A percentile compares a stretch with the other conserved stretches of the same genome.
Evolutionary conservation across 495 filamentous ascomycete genomes (phyloP).

Genomic region (Hapsidospora chrysogenum): DNA sequence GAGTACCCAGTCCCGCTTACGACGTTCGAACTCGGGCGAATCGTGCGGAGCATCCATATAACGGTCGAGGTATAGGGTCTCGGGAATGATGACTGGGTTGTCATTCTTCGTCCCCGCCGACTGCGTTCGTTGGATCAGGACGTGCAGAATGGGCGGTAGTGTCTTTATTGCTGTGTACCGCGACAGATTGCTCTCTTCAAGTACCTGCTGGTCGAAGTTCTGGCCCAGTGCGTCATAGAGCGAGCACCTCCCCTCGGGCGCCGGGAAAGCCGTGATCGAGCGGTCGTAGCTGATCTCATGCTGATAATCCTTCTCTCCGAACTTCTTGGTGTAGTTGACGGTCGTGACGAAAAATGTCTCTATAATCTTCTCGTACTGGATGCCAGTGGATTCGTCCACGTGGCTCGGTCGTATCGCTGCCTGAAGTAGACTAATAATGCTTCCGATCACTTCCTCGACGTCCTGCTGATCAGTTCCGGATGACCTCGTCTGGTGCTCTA

Average conservation of each 20-base stretch:
- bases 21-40: constrained; percentile 38
- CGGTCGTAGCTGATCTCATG: constrained; percentile 17
- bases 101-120: constrained; percentile 63
- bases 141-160: constrained; percentile 71
- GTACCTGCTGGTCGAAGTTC: constrained; percentile 61
- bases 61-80: constrained; percentile 73
- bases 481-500: constrained; percentile 22
- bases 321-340: constrained; percentile 25
- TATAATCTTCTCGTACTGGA: constrained; percentile 64
- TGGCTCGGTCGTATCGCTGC: constrained; percentile 59
- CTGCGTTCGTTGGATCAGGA: constrained; percentile 70
- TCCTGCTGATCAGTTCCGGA: constrained; percentile 53
- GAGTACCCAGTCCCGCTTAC: constrained; percentile 57
- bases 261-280: constrained; percentile 22
- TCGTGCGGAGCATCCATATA: constrained; percentile 57
- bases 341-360: constrained; percentile 34
- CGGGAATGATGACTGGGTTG: constrained; percentile 55
- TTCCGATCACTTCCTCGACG: constrained; percentile 87
- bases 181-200: constrained; percentile 42
- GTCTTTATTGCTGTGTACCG: constrained; percentile 61
- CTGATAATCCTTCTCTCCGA: constrained; percentile 12
- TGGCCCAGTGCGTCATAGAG: constrained; percentile 75
- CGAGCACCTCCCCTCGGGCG: constrained; percentile 26
- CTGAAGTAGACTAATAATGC: constrained; percentile 76
- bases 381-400: constrained; percentile 35